phyloP scores from a whole-genome alignment of 345 rosid species.

The Erucastrum elatum region DNA sequence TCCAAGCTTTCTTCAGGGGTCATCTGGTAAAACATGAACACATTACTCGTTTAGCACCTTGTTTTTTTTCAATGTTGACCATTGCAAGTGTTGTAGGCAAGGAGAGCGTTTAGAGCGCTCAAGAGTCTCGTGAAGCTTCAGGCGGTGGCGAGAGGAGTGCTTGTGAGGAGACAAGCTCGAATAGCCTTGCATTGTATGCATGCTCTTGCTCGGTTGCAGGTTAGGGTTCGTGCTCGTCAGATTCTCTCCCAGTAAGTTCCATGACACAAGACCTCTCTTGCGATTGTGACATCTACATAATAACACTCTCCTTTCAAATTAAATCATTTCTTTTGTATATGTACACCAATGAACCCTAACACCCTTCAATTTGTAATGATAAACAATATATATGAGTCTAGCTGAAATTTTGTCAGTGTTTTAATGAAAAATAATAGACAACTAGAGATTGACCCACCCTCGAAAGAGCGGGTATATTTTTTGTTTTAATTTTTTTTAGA shows the following conservation, averaged over 20 bases:
- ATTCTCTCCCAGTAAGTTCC: slow-evolving; percentile 41
- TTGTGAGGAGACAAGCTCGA: slow-evolving; percentile 61
- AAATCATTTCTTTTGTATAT: slow-evolving; percentile 9
- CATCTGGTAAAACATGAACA: slow-evolving; percentile 56
- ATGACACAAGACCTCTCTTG: neutral
- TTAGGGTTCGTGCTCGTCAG: slow-evolving; percentile 70
- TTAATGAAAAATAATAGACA: neutral
- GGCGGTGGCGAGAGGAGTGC: slow-evolving; percentile 68
- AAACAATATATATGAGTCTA: neutral
- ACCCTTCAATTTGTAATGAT: slow-evolving; percentile 11
- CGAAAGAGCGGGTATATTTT: too few species aligned
- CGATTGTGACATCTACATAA: slow-evolving; percentile 34
- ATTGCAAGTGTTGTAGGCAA: slow-evolving; percentile 45
- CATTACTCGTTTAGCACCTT: neutral
- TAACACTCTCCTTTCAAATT: slow-evolving; percentile 16
- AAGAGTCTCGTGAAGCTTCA: slow-evolving; percentile 85
- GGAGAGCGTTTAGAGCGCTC: slow-evolving; percentile 72
- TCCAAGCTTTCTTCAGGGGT: slow-evolving; percentile 83
- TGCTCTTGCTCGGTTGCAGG: slow-evolving; percentile 75
- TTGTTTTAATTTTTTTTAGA: too few species aligned
- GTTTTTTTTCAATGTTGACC: neutral
- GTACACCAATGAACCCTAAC: slow-evolving; percentile 28
- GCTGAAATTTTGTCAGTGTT: slow-evolving; percentile 5
- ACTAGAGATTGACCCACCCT: too few species aligned
- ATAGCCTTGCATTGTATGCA: slow-evolving; percentile 78